A percentile compares a stretch with the other conserved stretches of the same genome.
Evolutionary conservation across 2,329 filamentous ascomycete species (phyloP).

Genomic region (Leptosphaerulina australis): DNA sequence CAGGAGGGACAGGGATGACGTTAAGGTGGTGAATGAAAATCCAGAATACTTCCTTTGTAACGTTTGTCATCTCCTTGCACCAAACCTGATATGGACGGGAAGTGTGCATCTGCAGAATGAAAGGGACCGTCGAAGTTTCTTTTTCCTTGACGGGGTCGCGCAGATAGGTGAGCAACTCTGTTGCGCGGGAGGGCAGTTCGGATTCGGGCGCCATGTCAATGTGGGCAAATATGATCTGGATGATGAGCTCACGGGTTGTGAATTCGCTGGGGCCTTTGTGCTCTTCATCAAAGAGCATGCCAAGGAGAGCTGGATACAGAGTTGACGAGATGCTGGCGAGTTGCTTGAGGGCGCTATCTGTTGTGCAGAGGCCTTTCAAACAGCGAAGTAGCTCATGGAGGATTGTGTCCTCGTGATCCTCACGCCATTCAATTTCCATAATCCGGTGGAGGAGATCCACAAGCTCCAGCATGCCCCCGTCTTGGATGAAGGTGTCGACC

Average conservation of each 20-base stretch:
- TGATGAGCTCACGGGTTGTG: conserved; percentile 87
- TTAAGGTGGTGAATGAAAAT: conserved; percentile 97
- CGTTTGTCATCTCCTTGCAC: conserved; percentile 89
- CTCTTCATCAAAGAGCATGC: conserved; percentile 95
- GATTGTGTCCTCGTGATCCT: conserved; percentile 93
- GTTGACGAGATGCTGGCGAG: conserved; percentile 78
- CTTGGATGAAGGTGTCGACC: conserved; percentile 89
- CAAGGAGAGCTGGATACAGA: conserved; percentile 83
- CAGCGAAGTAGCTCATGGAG: conserved; percentile 92
- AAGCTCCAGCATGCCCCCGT: conserved; percentile 91
- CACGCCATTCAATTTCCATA: conserved; percentile 95
- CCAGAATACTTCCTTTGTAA: conserved; percentile 99
- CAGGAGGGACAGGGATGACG: conserved; percentile 70
- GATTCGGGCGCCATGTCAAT: conserved; percentile 65
- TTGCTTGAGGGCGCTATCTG: conserved; percentile 81
- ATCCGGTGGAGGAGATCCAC: conserved; percentile 86
- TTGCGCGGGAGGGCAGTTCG: conserved; percentile 71
- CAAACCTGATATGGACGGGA: conserved; percentile 89
- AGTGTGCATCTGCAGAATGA: conserved; percentile 87
- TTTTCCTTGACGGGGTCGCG: conserved; percentile 76
- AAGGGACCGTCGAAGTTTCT: conserved; percentile 76
- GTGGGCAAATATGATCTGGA: conserved; percentile 87
- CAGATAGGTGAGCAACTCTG: conserved; percentile 77
- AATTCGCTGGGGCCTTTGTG: conserved; percentile 98
- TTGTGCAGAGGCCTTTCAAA: conserved; percentile 92